These are phyloP conservation scores for Drechslera avenae DNA, from an alignment of 2,329 filamentous ascomycete species.

Conservation along the genomic window DNA sequence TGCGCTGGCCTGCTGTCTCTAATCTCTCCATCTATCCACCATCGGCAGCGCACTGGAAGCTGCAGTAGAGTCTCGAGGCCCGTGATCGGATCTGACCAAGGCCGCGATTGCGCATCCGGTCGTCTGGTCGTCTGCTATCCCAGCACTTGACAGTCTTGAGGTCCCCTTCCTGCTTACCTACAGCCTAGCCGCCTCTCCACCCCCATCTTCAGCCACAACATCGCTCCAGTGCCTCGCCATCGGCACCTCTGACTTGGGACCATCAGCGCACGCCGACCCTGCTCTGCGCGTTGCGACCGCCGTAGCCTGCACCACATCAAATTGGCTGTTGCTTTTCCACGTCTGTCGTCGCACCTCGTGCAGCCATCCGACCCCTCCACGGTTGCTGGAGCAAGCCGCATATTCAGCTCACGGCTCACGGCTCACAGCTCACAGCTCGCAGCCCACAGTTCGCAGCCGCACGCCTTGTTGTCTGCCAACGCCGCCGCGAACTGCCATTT, in stretches of 20 bases:
- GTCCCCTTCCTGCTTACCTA: slow-evolving; percentile 1
- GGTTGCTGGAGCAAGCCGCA: not conserved
- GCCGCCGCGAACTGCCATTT: not conserved
- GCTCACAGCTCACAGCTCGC: not conserved
- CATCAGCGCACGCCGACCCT: slow-evolving; percentile 6
- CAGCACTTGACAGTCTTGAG: not conserved
- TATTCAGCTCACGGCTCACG: too few species aligned
- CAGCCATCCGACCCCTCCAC: slow-evolving; percentile 9
- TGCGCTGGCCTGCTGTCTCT: too few species aligned
- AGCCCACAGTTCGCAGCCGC: too few species aligned
- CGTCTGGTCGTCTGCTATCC: too few species aligned
- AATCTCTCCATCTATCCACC: too few species aligned
- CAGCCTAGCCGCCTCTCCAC: slow-evolving; percentile 6
- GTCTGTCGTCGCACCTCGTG: not conserved
- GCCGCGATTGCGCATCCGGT: not conserved
- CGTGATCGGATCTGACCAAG: not conserved
- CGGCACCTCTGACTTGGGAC: slow-evolving; percentile 9
- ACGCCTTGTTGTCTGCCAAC: not conserved
- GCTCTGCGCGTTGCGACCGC: slow-evolving; percentile 3
- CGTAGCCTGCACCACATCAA: slow-evolving; percentile 8
- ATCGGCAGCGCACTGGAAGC: too few species aligned
- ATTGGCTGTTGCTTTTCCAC: not conserved
- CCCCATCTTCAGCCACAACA: slow-evolving; percentile 15
- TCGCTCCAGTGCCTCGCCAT: slow-evolving; percentile 8
- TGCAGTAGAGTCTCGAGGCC: not conserved